A percentile compares a stretch with the other conserved stretches of the same genome.
Evolutionary conservation across 2,329 filamentous ascomycete genomes (phyloP).

Genomic region (Pseudogymnoascus sp.): DNA sequence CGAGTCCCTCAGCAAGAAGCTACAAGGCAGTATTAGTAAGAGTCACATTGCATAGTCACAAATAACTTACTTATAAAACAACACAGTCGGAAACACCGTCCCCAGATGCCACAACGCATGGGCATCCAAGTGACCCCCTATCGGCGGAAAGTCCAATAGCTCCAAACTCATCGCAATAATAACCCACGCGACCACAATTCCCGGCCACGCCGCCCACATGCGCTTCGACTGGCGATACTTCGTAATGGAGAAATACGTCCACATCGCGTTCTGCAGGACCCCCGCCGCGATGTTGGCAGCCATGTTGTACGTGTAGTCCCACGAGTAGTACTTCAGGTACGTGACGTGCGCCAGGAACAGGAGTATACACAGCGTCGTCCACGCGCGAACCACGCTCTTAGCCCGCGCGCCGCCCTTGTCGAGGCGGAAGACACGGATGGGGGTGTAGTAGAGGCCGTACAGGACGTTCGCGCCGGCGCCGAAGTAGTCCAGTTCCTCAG

Average conservation of each 20-base stretch:
- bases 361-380: constrained; percentile 63
- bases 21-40: constrained; percentile 31
- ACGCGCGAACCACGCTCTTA: constrained; percentile 51
- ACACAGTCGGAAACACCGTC: constrained; percentile 76
- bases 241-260: constrained; percentile 73
- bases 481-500: constrained; percentile 95
- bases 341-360: constrained; percentile 70
- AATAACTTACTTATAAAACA: constrained; percentile 85
- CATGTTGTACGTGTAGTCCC: constrained; percentile 99
- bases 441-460: constrained; percentile 82
- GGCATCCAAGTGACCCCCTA: constrained; percentile 76
- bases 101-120: constrained; percentile 95
- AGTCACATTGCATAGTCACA: constrained; percentile 6
- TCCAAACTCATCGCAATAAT: constrained; percentile 92
- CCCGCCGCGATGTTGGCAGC: constrained; percentile 81
- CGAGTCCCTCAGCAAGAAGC: constrained; percentile 80
- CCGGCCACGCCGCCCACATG: constrained; percentile 81
- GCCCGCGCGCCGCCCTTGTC: constrained; percentile 45
- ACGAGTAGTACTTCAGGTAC: constrained; percentile 77
- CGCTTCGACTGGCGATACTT: constrained; percentile 64
- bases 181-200: constrained; percentile 85
- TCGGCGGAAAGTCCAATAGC: constrained; percentile 84
- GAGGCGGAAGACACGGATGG: constrained; percentile 74
- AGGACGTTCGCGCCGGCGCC: constrained; percentile 82
- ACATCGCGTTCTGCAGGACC: constrained; percentile 70